Evolutionary conservation across 73 alveolate species (phyloP).

Genomic region (Paramecium tetraurelia): DNA sequence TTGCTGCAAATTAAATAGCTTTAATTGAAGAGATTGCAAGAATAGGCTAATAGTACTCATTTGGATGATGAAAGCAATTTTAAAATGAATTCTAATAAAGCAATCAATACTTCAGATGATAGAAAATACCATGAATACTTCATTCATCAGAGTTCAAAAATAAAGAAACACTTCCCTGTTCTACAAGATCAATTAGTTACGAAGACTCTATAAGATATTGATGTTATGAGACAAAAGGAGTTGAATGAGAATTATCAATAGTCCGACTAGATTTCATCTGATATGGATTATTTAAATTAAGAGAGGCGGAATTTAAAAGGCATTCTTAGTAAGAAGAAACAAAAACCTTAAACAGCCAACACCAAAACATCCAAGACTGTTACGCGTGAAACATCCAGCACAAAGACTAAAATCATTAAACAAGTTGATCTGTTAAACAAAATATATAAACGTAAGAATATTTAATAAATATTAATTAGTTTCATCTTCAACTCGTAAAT

Average conservation of each 20-base stretch:
- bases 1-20: background rate
- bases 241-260: background rate
- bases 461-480: background rate
- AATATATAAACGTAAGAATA: background rate
- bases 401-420: background rate
- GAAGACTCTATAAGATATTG: slow-evolving; percentile 22
- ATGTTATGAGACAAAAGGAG: background rate
- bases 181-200: background rate
- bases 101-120: background rate
- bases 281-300: background rate
- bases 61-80: background rate
- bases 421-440: background rate
- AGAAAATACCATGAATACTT: slow-evolving; percentile 31
- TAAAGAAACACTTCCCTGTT: background rate
- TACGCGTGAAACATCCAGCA: background rate
- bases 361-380: background rate
- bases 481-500: background rate
- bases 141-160: background rate
- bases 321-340: background rate
- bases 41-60: background rate
- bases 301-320: slow-evolving; percentile 5
- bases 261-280: background rate
- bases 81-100: background rate
- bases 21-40: background rate
- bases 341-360: background rate